These are phyloP conservation scores for Leccinum fallax DNA, from an alignment of 1,284 basidiomycete species.

Conservation along the genomic window DNA sequence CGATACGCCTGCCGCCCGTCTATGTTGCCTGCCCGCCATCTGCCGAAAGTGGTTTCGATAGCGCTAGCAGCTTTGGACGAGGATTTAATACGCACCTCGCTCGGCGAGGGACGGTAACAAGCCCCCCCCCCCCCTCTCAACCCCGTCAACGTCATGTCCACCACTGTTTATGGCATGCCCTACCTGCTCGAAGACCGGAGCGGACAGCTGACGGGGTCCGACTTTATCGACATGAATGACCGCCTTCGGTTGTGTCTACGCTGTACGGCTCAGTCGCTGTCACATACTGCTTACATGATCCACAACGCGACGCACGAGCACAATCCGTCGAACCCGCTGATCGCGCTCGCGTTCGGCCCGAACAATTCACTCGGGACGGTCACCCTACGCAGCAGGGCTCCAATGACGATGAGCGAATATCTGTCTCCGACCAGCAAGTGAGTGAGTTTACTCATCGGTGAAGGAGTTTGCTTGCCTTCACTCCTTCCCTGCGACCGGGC, in stretches of 20 bases:
- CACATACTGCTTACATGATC: constrained; percentile 53
- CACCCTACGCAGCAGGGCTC: constrained; percentile 40
- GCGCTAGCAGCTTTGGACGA: constrained; percentile 9
- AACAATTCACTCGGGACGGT: constrained; percentile 54
- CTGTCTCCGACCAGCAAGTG: constrained; percentile 46
- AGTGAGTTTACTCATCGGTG: constrained; percentile 8
- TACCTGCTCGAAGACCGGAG: constrained; percentile 65
- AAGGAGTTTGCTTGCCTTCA: background rate
- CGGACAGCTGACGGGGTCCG: constrained; percentile 51
- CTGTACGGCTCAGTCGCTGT: constrained; percentile 45
- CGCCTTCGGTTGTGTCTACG: constrained; percentile 54
- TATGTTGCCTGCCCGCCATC: constrained; percentile 13
- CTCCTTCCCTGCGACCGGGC: background rate
- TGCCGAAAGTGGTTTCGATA: constrained; percentile 28
- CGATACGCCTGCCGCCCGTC: constrained; percentile 21
- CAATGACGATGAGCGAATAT: constrained; percentile 54
- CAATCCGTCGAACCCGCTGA: constrained; percentile 40
- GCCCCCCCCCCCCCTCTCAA: background rate
- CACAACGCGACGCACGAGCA: constrained; percentile 42
- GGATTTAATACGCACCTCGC: constrained; percentile 28
- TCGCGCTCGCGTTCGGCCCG: constrained; percentile 53
- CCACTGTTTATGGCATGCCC: constrained; percentile 51
- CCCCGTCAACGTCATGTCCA: constrained; percentile 28
- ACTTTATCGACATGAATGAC: constrained; percentile 63
- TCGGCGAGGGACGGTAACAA: background rate